Evolutionary conservation across 2,329 filamentous ascomycete species (phyloP).

Genomic region (Catunica adiposa): DNA sequence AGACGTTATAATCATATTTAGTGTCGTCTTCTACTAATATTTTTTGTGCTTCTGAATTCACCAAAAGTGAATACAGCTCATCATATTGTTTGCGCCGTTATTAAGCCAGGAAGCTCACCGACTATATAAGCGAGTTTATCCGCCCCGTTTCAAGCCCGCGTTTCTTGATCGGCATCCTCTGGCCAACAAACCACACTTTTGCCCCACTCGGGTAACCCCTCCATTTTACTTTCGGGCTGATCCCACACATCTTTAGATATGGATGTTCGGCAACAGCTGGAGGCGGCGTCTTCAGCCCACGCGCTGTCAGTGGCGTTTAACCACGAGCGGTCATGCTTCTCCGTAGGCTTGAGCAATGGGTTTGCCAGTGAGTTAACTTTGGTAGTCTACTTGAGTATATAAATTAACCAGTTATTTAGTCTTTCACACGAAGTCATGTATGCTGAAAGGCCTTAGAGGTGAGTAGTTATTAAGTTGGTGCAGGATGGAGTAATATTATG

Average conservation of each 20-base stretch:
- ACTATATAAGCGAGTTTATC: background rate
- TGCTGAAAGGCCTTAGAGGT: slow-evolving; percentile 43
- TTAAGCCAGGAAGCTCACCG: background rate
- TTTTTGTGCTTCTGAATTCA: no score
- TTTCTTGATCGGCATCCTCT: background rate
- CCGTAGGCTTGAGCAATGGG: slow-evolving; percentile 71
- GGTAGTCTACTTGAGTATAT: background rate
- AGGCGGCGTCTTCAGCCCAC: slow-evolving; percentile 54
- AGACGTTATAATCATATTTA: background rate
- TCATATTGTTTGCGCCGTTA: background rate
- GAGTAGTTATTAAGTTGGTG: no score
- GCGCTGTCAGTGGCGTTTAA: slow-evolving; percentile 81
- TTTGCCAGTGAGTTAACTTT: slow-evolving; percentile 51
- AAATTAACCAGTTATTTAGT: slow-evolving; percentile 30
- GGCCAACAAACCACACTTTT: background rate
- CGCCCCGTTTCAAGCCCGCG: background rate
- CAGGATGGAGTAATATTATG: background rate
- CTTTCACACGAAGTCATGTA: slow-evolving; percentile 55
- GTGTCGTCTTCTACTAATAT: no score
- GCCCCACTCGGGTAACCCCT: background rate
- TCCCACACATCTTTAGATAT: slow-evolving; percentile 31
- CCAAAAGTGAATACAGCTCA: background rate
- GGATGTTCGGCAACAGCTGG: slow-evolving; percentile 80
- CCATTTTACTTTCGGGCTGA: no score
- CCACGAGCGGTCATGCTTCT: slow-evolving; percentile 66